phyloP scores from a whole-genome alignment of 352 stramenopile genomes.

The Phytopythium cucurbitacearum region DNA sequence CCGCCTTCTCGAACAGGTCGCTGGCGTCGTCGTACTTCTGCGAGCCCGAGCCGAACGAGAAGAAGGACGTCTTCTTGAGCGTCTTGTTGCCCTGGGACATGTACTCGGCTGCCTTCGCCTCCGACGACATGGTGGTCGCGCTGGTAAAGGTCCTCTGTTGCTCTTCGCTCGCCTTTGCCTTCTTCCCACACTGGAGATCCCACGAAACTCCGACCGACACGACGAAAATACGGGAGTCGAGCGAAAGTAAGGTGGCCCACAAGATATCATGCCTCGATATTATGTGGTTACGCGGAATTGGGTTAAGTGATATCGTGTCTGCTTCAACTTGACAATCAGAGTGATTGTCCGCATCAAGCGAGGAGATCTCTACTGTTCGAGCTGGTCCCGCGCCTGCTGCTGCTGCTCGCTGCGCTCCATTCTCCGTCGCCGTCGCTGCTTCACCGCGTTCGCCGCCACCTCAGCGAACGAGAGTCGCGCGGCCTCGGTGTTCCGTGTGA shows the following conservation, averaged over 20 bases:
- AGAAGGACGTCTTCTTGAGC: constrained; percentile 95
- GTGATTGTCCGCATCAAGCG: too few species aligned
- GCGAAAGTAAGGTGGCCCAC: background rate
- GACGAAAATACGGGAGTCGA: background rate
- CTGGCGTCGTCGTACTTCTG: constrained; percentile 96
- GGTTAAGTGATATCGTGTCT: too few species aligned
- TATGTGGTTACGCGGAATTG: too few species aligned
- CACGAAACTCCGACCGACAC: background rate
- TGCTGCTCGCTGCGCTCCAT: too few species aligned
- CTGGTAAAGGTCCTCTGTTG: background rate
- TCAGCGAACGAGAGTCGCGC: too few species aligned
- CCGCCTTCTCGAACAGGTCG: constrained; percentile 93
- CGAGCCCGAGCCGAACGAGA: constrained; percentile 91
- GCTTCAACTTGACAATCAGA: too few species aligned
- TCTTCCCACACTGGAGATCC: background rate
- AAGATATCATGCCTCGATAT: background rate
- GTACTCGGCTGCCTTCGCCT: constrained; percentile 74
- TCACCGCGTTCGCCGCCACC: too few species aligned
- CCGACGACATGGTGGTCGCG: constrained; percentile 44
- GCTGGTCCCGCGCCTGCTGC: too few species aligned
- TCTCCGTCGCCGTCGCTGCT: too few species aligned
- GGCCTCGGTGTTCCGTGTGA: too few species aligned
- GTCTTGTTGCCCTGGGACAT: constrained; percentile 84
- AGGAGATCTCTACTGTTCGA: too few species aligned
- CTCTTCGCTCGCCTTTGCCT: background rate